Evolutionary conservation across 2,329 filamentous ascomycete species (phyloP).

Genomic region (Aspergillus piperis): DNA sequence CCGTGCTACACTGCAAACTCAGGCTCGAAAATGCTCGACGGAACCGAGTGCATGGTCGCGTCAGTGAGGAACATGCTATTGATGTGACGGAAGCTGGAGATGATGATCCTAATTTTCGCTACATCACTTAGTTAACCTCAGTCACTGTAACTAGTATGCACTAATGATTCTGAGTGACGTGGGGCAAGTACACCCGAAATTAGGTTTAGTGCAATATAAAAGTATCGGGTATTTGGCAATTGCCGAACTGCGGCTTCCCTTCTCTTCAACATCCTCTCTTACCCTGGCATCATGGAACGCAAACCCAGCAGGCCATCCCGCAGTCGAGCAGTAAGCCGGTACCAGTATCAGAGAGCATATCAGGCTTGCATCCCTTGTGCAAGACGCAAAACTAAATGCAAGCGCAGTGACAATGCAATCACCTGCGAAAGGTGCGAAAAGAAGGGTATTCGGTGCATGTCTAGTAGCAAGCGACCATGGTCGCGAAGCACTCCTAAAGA

Average conservation of each 20-base stretch:
- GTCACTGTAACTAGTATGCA: no score
- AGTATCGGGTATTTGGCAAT: neutral
- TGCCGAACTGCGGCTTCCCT: neutral
- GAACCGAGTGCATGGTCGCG: constrained; percentile 24
- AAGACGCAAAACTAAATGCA: constrained; percentile 49
- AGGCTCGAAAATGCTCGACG: constrained; percentile 23
- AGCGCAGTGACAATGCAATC: constrained; percentile 36
- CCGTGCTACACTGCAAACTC: constrained; percentile 21
- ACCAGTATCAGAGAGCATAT: constrained; percentile 49
- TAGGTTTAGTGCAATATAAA: neutral
- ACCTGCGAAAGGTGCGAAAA: constrained; percentile 44
- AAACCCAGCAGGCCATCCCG: constrained; percentile 12
- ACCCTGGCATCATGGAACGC: neutral
- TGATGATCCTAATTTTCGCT: constrained; percentile 24
- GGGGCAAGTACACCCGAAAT: neutral
- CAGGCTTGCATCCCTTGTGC: constrained; percentile 52
- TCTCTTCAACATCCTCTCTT: neutral
- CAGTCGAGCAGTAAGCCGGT: constrained; percentile 20
- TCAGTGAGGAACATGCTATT: constrained; percentile 17
- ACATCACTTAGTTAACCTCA: constrained; percentile 18
- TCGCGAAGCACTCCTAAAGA: constrained; percentile 13
- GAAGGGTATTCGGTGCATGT: constrained; percentile 47
- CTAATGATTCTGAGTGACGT: no score
- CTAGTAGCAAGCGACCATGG: constrained; percentile 32
- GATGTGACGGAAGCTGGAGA: constrained; percentile 30